These are phyloP conservation scores for Boletus semigastroideus DNA, from an alignment of 1,284 basidiomycete genomes.

Conservation along the genomic window DNA sequence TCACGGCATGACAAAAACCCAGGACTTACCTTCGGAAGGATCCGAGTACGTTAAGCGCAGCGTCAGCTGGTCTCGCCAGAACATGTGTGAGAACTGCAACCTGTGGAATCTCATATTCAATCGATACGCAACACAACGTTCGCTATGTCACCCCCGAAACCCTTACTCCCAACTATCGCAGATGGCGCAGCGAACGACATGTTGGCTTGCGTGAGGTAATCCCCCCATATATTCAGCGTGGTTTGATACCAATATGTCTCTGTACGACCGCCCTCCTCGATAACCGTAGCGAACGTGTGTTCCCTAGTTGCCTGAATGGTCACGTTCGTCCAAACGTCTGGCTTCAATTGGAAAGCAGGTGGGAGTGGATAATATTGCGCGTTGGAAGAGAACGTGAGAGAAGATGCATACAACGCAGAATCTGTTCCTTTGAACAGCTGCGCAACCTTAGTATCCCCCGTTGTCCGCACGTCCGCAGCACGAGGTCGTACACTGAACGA, in stretches of 20 bases:
- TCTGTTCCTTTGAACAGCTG: conserved; percentile 39
- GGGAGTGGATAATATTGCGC: conserved; percentile 37
- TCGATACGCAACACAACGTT: conserved; percentile 27
- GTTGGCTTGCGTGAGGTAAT: conserved; percentile 39
- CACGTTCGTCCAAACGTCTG: conserved; percentile 34
- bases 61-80: neutral
- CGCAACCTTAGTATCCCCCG: conserved; percentile 5
- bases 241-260: conserved; percentile 37
- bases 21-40: neutral
- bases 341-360: conserved; percentile 33
- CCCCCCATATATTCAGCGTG: conserved; percentile 41
- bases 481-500: conserved; percentile 35
- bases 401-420: conserved; percentile 37
- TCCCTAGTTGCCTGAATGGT: conserved; percentile 39
- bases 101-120: conserved; percentile 3
- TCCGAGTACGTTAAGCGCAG: neutral
- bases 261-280: conserved; percentile 10
- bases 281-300: conserved; percentile 37
- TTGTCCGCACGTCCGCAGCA: conserved; percentile 9
- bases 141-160: conserved; percentile 33
- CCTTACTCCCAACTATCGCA: conserved; percentile 34
- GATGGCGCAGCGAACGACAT: conserved; percentile 49
- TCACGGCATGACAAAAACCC: no score
- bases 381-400: conserved; percentile 41
- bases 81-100: neutral